Conservation (phyloP, 2,329 filamentous ascomycete species). For the Fusarium equiseti region DNA sequence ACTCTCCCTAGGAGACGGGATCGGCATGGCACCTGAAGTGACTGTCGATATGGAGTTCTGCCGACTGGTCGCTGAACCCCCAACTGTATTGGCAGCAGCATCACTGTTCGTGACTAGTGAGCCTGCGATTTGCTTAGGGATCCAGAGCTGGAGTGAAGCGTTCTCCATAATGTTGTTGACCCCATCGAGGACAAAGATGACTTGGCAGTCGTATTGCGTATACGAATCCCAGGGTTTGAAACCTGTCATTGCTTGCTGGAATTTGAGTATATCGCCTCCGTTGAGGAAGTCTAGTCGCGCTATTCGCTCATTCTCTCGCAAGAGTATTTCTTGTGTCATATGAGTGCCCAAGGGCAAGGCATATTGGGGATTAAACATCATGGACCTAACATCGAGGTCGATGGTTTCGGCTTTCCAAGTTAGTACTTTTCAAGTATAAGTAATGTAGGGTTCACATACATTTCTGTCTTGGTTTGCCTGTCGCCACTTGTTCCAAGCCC, state of each 20-base stretch:
- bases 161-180: slow-evolving; percentile 44
- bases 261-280: slow-evolving; percentile 47
- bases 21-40: not conserved
- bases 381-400: slow-evolving; percentile 50
- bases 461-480: slow-evolving; percentile 40
- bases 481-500: slow-evolving; percentile 38
- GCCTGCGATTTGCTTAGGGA: slow-evolving; percentile 47
- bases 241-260: slow-evolving; percentile 52
- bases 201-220: slow-evolving; percentile 45
- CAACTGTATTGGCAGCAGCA: slow-evolving; percentile 25
- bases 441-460: slow-evolving; percentile 19
- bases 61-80: slow-evolving; percentile 22
- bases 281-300: slow-evolving; percentile 47
- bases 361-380: slow-evolving; percentile 48
- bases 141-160: slow-evolving; percentile 51
- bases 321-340: slow-evolving; percentile 46
- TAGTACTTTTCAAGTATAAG: not conserved
- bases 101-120: slow-evolving; percentile 48
- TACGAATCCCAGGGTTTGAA: slow-evolving; percentile 50
- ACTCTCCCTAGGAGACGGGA: not conserved
- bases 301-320: slow-evolving; percentile 49
- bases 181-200: slow-evolving; percentile 49
- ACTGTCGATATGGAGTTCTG: slow-evolving; percentile 34
- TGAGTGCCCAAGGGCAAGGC: slow-evolving; percentile 43
- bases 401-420: slow-evolving; percentile 44